Conservation (phyloP, 768 basidiomycete species). For the Tricholoma hemisulphureum region DNA sequence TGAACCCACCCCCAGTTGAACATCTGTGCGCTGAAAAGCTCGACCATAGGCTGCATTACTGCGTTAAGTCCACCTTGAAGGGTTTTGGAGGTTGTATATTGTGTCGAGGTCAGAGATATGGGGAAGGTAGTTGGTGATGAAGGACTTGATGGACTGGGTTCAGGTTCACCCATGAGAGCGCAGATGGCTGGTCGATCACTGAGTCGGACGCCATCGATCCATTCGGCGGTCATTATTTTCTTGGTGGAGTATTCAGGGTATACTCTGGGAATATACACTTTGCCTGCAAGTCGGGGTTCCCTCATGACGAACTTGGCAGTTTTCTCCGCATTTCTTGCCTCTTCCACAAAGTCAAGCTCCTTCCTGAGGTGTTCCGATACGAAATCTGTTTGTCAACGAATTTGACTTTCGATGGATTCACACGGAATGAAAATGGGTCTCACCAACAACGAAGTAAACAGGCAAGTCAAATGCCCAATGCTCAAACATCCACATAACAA, state of each 20-base stretch:
- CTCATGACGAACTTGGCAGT: slow-evolving; percentile 67
- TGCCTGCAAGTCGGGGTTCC: slow-evolving; percentile 67
- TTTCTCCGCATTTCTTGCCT: slow-evolving; percentile 72
- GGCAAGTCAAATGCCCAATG: slow-evolving; percentile 84
- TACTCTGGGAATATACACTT: slow-evolving; percentile 78
- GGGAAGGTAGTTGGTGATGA: slow-evolving; percentile 25
- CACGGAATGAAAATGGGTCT: slow-evolving; percentile 22
- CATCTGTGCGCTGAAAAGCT: slow-evolving; percentile 85
- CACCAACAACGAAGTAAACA: slow-evolving; percentile 75
- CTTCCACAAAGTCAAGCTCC: slow-evolving; percentile 80
- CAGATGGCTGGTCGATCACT: slow-evolving; percentile 60
- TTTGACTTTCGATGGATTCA: neutral
- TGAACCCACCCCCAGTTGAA: slow-evolving; percentile 92
- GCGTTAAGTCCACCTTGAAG: slow-evolving; percentile 60
- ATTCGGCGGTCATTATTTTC: slow-evolving; percentile 81
- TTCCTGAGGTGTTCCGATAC: slow-evolving; percentile 77
- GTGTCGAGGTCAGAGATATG: slow-evolving; percentile 27
- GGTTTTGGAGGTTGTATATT: slow-evolving; percentile 19
- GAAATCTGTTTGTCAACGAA: slow-evolving; percentile 47
- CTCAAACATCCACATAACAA: slow-evolving; percentile 79
- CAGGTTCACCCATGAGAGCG: slow-evolving; percentile 54
- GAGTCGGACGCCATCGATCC: slow-evolving; percentile 76
- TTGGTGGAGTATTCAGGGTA: slow-evolving; percentile 71
- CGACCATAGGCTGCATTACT: slow-evolving; percentile 85
- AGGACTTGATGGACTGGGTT: slow-evolving; percentile 20